phyloP scores from a whole-genome alignment of 75 land plant genomes.

The Gnetum montanum region DNA sequence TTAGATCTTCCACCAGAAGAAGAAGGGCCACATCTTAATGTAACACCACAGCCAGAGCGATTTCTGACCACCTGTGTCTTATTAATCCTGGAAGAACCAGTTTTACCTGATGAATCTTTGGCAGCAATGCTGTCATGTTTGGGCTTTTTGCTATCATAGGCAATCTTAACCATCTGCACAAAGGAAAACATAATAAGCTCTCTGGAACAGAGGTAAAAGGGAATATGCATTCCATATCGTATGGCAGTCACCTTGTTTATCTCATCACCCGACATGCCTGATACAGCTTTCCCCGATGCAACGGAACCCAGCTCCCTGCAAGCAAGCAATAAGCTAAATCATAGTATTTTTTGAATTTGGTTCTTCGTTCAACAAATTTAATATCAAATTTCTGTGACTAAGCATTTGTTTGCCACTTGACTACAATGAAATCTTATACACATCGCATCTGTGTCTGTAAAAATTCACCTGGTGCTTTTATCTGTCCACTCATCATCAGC shows the following conservation, averaged over 20 bases:
- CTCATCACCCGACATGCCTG: slow-evolving; percentile 74
- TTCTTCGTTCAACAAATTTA: not conserved
- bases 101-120: slow-evolving; percentile 22
- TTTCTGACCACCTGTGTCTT: slow-evolving; percentile 8
- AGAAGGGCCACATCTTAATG: slow-evolving; percentile 12
- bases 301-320: slow-evolving; percentile 66
- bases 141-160: slow-evolving; percentile 69
- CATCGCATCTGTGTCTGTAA: not conserved
- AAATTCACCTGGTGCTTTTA: slow-evolving; percentile 73
- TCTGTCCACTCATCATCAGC: slow-evolving; percentile 99
- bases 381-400: not conserved
- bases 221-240: not conserved
- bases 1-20: slow-evolving; percentile 22
- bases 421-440: too few relatives aligned
- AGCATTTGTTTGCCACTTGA: too few relatives aligned
- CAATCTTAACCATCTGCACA: slow-evolving; percentile 56
- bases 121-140: slow-evolving; percentile 38
- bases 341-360: not conserved
- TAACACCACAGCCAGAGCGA: slow-evolving; percentile 4
- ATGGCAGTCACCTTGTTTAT: slow-evolving; percentile 38
- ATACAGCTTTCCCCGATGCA: slow-evolving; percentile 59
- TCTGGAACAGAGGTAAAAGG: not conserved
- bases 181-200: not conserved
- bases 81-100: slow-evolving; percentile 10
- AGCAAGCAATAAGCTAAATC: not conserved